Base-by-base conservation (phyloP, 1,139 yeast species). In the Nakaseomyces sp. region DNA sequence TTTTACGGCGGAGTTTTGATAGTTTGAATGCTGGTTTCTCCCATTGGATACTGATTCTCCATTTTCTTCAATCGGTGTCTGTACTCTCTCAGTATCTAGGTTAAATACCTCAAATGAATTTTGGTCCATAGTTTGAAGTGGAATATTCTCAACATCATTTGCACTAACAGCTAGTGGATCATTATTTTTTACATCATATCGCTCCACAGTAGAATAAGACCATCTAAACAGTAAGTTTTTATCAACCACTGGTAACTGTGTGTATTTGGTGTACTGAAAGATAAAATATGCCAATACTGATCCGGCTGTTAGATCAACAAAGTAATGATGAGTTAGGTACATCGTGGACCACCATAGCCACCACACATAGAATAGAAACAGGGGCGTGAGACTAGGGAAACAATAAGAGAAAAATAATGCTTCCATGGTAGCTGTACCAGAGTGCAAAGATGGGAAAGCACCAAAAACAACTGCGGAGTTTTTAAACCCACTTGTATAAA, bases 341-440 rank as follows among this genome's bases (percentile, higher is more conserved):
- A 89, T 89, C 16, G 97, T 89, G 42, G 93, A 76, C 97, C 97
- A 89, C 96, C 97, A 89, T 55, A 89, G 74, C 95, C 95, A 87
- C 52, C 80, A 68, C 18, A 87, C 94, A 63, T 89, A 89, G 24
- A 70, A 67, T 61, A 82, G 73, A 71, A 89, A 85, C 12, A 81
- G 56, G 4, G 80, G 74, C 10, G 76, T 72, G 47, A 69, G 71
- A 44, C 67, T 72, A 19, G 97, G 97, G 63, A 89, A 88, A 47
- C 87, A 68, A 71, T 87, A 87, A 35, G 81, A 71, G 56, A 89
- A 70, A 63, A 89, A 89, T 50, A 88, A 69, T 5, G 91, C 95
- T 62, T 88, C 95, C 87, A 89, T 85, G 3, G 88, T 83, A 4
- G 96, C 88, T 62, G 89, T 84, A 18, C 94, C 97, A 4, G 95